Evolutionary conservation across 2,329 filamentous ascomycete genomes (phyloP).

Genomic region (Colletotrichum orbiculare): DNA sequence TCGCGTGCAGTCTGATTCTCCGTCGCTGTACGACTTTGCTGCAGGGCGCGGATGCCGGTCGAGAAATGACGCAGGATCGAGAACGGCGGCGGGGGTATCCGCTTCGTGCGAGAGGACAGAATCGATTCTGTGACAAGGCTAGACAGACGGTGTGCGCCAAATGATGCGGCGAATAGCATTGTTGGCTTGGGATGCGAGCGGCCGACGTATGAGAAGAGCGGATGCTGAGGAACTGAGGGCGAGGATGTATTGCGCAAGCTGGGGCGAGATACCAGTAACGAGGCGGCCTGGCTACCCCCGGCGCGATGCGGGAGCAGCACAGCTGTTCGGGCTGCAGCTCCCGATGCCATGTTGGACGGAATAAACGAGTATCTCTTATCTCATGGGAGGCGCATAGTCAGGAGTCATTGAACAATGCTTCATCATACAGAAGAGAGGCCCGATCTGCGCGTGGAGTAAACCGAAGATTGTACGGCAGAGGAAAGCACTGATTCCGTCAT

Average conservation of each 20-base stretch:
- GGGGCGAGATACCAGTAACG: constrained; percentile 34
- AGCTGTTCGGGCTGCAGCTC: constrained; percentile 57
- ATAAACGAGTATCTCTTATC: constrained; percentile 17
- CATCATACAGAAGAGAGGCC: constrained; percentile 27
- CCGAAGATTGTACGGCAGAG: constrained; percentile 3
- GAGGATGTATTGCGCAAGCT: constrained; percentile 32
- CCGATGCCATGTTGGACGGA: constrained; percentile 46
- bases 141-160: not conserved
- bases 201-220: constrained; percentile 23
- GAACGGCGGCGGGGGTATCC: not conserved
- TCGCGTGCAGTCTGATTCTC: not conserved
- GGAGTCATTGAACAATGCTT: constrained; percentile 15
- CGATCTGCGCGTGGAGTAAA: constrained; percentile 19
- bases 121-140: not conserved
- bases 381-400: constrained; percentile 35
- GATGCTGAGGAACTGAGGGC: constrained; percentile 21
- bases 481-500: constrained; percentile 27
- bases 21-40: constrained; percentile 31
- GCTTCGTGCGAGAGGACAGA: constrained; percentile 1
- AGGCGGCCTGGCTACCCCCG: constrained; percentile 42
- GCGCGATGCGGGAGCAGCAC: constrained; percentile 59
- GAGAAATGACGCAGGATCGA: constrained; percentile 45
- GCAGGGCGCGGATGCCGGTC: constrained; percentile 39
- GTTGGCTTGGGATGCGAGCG: constrained; percentile 8
- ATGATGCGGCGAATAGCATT: not conserved